Evolutionary conservation across 108 stramenopile genomes (phyloP), one percentile per base, ranked within the genome.

Genomic region (Cyclotella choctawhatcheeana): DNA sequence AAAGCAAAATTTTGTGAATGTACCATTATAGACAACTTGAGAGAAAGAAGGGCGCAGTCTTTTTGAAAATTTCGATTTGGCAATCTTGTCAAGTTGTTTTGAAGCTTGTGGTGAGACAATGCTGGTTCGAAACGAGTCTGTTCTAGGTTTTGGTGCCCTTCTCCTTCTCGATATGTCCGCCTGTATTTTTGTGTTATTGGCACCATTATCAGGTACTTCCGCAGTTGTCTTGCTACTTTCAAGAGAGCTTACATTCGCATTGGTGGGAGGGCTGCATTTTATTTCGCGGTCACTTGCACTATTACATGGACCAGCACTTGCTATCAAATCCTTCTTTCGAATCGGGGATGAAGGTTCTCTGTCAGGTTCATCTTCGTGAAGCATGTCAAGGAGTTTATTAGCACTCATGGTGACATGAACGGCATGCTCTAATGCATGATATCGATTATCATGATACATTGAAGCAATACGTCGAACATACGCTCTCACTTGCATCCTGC

Each of bases 351-450:
- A 37, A 27, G 6, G 58, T 55, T 75, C 54, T 10, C 55, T 69
- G 16, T 47, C 44, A 8, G 44, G 33, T 13, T 72, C 56, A 60
- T 70, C 60, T 0, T 81, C 74, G 8, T 76, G 56, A 69, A 81
- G 62, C 79, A 81, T 72, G 5, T 81, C 79, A n/a, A 88, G 77
- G 8, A 88, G 68, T 61, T 88, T 86, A 22, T 84, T 73, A 10
- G 85, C 71, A 21, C 83, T 79, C 82, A 82, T 79, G 44, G 85
- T 80, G 26, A 84, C 85, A 44, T 86, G 82, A 17, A 71, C 66
- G 18, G 87, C 87, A 40, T 88, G 87, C 35, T 85, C 82, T 37
- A 88, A 82, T 58, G 82, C 84, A 77, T 91, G 90, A 45, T 88
- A 91, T 22, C 64, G 58, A 67, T 86, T 83, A 53, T 84, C 66